Conservation (phyloP, 192 early-diverging fungal genomes). For the Backusella australiensis region DNA sequence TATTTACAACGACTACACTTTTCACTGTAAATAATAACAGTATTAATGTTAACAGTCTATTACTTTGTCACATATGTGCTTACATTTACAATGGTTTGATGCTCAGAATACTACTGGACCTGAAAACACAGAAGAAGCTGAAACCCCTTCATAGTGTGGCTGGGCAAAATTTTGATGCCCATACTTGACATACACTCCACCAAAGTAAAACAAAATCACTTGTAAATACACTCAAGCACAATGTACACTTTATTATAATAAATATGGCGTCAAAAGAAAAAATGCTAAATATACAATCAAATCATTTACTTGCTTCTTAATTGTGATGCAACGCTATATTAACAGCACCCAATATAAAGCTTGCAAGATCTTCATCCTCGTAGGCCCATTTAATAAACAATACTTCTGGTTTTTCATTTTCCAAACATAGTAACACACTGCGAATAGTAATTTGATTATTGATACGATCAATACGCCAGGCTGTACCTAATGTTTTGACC, state of each 20-base stretch:
- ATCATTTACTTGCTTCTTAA: not conserved
- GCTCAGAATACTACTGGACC: too few relatives aligned
- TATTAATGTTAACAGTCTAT: too few relatives aligned
- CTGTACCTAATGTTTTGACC: slow-evolving; percentile 1
- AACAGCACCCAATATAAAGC: slow-evolving; percentile 52
- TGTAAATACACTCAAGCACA: not conserved
- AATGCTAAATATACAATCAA: not conserved
- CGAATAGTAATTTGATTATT: not conserved
- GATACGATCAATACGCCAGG: slow-evolving; percentile 6
- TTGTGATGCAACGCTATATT: slow-evolving; percentile 27
- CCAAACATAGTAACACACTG: slow-evolving; percentile 13
- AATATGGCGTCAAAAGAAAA: not conserved
- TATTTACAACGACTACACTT: too few relatives aligned
- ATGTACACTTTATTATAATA: not conserved
- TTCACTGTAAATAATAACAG: too few relatives aligned
- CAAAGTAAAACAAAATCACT: too few relatives aligned
- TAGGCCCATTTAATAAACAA: slow-evolving; percentile 62
- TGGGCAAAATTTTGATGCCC: too few relatives aligned
- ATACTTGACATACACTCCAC: too few relatives aligned
- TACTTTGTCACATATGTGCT: too few relatives aligned
- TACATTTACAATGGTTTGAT: too few relatives aligned
- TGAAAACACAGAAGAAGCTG: too few relatives aligned
- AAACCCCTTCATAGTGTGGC: too few relatives aligned
- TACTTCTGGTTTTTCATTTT: slow-evolving; percentile 28
- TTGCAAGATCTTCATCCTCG: slow-evolving; percentile 66